A percentile compares a stretch with the other conserved stretches of the same genome.
Evolutionary conservation across 1,284 basidiomycete genomes (phyloP).

Genomic region (Kalmanozyma brasiliensis): DNA sequence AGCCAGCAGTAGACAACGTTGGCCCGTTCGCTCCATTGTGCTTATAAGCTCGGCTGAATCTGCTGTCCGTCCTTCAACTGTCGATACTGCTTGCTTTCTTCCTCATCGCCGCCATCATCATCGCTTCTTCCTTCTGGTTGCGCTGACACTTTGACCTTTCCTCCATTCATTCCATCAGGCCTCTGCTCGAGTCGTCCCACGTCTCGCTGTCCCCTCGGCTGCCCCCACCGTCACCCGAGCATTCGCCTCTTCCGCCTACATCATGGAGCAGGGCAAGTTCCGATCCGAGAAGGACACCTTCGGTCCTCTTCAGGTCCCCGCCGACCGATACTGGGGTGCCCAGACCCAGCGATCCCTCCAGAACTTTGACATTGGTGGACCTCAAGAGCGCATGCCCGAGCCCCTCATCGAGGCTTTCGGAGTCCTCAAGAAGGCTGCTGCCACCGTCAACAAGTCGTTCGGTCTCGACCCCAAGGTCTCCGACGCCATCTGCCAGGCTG

Average conservation of each 20-base stretch:
- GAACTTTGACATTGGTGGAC: constrained; percentile 99
- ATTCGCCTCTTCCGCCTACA: constrained; percentile 41
- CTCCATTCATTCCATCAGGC: constrained; percentile 6
- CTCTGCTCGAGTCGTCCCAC: constrained; percentile 36
- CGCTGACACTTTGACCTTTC: background rate
- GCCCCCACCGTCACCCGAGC: constrained; percentile 21
- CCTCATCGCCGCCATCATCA: background rate
- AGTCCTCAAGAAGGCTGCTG: constrained; percentile 96
- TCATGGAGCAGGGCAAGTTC: constrained; percentile 51
- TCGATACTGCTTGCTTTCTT: background rate
- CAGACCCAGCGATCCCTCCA: constrained; percentile 97
- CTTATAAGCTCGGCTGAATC: background rate
- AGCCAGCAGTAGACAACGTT: constrained; percentile 4
- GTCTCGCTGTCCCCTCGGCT: constrained; percentile 32
- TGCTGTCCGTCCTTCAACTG: background rate
- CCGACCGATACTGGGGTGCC: constrained; percentile 96
- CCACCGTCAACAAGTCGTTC: constrained; percentile 88
- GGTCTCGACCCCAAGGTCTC: constrained; percentile 90
- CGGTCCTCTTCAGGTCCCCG: constrained; percentile 90
- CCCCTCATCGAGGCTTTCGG: constrained; percentile 98
- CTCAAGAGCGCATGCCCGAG: constrained; percentile 87
- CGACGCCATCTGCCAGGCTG: constrained; percentile 88
- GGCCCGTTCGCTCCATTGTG: constrained; percentile 28
- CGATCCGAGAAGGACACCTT: constrained; percentile 77
- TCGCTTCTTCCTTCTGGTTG: background rate